Percentiles rank a stretch among this genome's conserved stretches.
Evolutionary conservation across 306 rosid species (phyloP).

Genomic region (Prunus salicina): DNA sequence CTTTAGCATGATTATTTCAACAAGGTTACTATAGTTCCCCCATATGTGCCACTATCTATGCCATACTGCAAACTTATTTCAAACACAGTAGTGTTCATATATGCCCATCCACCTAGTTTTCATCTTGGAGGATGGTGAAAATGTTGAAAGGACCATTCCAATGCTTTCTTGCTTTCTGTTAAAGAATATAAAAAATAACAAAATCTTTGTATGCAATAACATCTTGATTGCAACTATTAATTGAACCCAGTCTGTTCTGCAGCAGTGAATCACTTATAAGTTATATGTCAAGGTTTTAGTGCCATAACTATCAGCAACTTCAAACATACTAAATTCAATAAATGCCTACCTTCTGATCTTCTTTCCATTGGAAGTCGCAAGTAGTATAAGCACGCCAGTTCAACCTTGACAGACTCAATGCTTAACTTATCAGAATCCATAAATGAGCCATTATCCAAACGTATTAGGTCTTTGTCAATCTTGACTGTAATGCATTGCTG

Average conservation of each 20-base stretch:
- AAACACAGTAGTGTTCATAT: neutral
- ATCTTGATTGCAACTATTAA: neutral
- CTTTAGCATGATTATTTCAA: neutral
- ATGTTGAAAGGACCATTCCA: neutral
- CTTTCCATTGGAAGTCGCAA: slow-evolving; percentile 64
- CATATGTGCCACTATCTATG: neutral
- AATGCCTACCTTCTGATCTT: slow-evolving; percentile 75
- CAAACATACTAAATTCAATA: slow-evolving; percentile 1
- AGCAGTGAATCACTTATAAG: slow-evolving; percentile 8
- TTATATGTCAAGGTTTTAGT: neutral
- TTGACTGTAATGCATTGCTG: slow-evolving; percentile 56
- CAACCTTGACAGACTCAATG: slow-evolving; percentile 64
- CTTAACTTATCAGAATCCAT: slow-evolving; percentile 41
- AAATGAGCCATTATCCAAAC: slow-evolving; percentile 37
- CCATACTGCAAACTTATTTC: neutral
- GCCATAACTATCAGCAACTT: neutral
- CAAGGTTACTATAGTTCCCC: neutral
- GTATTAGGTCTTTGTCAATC: slow-evolving; percentile 58
- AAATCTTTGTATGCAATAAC: neutral
- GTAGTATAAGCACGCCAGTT: slow-evolving; percentile 78
- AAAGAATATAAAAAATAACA: neutral
- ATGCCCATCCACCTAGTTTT: neutral
- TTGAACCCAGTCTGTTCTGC: slow-evolving; percentile 13
- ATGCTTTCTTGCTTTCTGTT: neutral
- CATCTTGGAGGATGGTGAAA: neutral